A percentile compares a stretch with the other conserved stretches of the same genome.
Evolutionary conservation across 108 stramenopile species (phyloP).

Genomic region (Mayamaea pseudoterrestris): DNA sequence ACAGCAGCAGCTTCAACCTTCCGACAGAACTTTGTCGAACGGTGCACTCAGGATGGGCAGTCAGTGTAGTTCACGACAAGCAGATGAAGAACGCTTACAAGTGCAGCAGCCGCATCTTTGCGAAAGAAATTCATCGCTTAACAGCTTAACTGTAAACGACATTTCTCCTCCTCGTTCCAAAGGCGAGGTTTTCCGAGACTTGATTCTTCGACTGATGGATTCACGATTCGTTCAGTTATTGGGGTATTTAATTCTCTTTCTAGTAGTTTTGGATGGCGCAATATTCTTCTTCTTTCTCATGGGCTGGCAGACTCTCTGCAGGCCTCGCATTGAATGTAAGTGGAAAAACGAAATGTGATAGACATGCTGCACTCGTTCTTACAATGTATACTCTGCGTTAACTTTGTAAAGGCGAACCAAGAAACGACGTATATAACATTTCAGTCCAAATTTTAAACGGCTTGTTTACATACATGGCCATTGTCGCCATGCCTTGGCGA

Average conservation of each 20-base stretch:
- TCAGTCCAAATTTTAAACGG: slow-evolving; percentile 15
- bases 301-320: slow-evolving; percentile 17
- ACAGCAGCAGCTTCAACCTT: too few species aligned
- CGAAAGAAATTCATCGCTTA: too few species aligned
- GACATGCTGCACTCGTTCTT: too few species aligned
- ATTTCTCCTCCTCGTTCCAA: slow-evolving; percentile 4
- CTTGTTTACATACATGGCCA: slow-evolving; percentile 16
- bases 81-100: too few species aligned
- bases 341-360: too few species aligned
- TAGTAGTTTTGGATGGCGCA: slow-evolving; percentile 16
- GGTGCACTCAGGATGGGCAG: too few species aligned
- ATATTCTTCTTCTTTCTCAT: slow-evolving; percentile 23
- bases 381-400: background rate
- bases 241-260: slow-evolving; percentile 4
- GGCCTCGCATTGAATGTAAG: slow-evolving; percentile 10
- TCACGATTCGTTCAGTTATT: slow-evolving; percentile 1
- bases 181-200: slow-evolving; percentile 7
- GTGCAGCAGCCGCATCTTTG: too few species aligned
- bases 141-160: background rate
- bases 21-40: too few species aligned
- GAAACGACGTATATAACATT: slow-evolving; percentile 13
- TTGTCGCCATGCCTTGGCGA: slow-evolving; percentile 16
- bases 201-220: slow-evolving; percentile 4
- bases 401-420: too few species aligned
- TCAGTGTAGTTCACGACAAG: too few species aligned